phyloP scores from a whole-genome alignment of 225 moss, liverwort and hornwort genomes.

The Pseudisothecium myosuroides region DNA sequence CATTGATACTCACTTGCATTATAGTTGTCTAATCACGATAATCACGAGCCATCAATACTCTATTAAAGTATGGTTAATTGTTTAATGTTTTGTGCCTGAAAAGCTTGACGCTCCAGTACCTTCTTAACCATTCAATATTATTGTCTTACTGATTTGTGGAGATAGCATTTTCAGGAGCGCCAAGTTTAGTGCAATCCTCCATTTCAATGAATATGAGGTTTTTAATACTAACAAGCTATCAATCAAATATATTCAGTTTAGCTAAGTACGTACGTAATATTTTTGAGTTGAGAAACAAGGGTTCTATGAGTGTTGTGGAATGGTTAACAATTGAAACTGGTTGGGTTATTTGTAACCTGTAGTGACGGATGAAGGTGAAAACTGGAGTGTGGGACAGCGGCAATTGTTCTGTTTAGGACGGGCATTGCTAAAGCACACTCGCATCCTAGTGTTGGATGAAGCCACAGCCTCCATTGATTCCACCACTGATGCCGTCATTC shows the following conservation, averaged over 20 bases:
- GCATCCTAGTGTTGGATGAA: slow-evolving; percentile 67
- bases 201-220: background rate
- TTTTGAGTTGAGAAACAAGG: background rate
- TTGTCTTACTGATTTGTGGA: too few relatives aligned
- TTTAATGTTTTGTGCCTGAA: too few relatives aligned
- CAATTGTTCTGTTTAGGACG: slow-evolving; percentile 70
- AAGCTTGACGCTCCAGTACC: too few relatives aligned
- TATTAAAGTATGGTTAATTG: too few relatives aligned
- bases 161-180: background rate
- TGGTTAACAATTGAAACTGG: background rate
- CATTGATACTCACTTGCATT: too few relatives aligned
- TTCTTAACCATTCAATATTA: too few relatives aligned
- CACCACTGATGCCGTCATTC: slow-evolving; percentile 49
- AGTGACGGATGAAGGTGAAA: slow-evolving; percentile 71
- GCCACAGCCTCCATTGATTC: slow-evolving; percentile 77
- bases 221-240: background rate
- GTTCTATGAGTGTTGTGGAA: background rate
- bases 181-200: background rate
- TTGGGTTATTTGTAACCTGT: background rate
- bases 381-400: slow-evolving; percentile 76
- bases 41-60: too few relatives aligned
- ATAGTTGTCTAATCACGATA: too few relatives aligned
- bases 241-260: too few relatives aligned
- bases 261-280: too few relatives aligned
- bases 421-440: slow-evolving; percentile 46